These are phyloP conservation scores for Astragalus glycyphyllos DNA, from an alignment of 306 rosid species.

Conservation along the genomic window DNA sequence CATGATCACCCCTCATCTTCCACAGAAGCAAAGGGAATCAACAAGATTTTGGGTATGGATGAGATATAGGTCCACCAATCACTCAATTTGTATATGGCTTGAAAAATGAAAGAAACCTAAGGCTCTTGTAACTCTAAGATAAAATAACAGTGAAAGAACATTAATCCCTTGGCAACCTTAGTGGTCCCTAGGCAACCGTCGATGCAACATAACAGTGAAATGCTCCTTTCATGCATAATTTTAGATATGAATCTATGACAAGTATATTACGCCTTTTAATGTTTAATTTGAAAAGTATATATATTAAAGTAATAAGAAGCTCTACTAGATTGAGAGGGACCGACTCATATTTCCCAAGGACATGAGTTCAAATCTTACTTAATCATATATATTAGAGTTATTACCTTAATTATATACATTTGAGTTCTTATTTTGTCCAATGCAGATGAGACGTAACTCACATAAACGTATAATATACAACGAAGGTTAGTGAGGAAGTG, in stretches of 20 bases:
- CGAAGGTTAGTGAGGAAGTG: too few relatives aligned
- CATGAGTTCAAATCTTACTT: too few relatives aligned
- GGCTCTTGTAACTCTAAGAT: slow-evolving; percentile 47
- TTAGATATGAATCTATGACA: slow-evolving; percentile 37
- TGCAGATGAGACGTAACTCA: too few relatives aligned
- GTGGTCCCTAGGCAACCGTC: slow-evolving; percentile 54
- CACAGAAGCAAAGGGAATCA: slow-evolving; percentile 60
- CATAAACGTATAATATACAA: too few relatives aligned
- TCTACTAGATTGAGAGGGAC: too few relatives aligned
- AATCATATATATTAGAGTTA: too few relatives aligned
- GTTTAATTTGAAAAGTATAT: too few relatives aligned
- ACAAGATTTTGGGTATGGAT: slow-evolving; percentile 57
- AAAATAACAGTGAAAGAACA: slow-evolving; percentile 30
- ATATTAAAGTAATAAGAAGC: background rate
- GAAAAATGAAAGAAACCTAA: slow-evolving; percentile 47
- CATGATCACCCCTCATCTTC: slow-evolving; percentile 51
- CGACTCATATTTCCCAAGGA: too few relatives aligned
- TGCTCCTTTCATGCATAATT: slow-evolving; percentile 45
- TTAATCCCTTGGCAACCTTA: slow-evolving; percentile 42
- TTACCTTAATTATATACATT: too few relatives aligned
- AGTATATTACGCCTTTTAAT: slow-evolving; percentile 3
- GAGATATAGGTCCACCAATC: slow-evolving; percentile 56
- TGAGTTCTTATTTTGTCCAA: too few relatives aligned
- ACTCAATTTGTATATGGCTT: slow-evolving; percentile 49
- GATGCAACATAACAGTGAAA: slow-evolving; percentile 43